phyloP scores from a whole-genome alignment of 495 filamentous ascomycete genomes.

The Penicillium psychrofluorescens region DNA sequence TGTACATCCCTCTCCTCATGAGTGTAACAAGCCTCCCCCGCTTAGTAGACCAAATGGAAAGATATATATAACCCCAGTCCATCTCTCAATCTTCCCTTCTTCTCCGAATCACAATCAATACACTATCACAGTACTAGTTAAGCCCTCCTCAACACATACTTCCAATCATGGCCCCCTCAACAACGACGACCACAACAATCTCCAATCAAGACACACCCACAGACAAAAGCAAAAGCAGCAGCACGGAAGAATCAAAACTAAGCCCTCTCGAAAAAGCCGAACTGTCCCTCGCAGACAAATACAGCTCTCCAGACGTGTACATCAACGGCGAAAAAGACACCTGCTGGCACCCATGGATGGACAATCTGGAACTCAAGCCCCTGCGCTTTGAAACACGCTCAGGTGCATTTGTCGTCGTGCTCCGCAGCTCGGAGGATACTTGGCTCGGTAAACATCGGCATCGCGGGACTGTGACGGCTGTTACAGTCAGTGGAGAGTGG shows the following conservation, averaged over 20 bases:
- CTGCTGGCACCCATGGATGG: neutral
- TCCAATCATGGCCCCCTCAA: too few relatives aligned
- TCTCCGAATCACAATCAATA: too few relatives aligned
- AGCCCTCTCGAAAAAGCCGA: neutral
- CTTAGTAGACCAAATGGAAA: too few relatives aligned
- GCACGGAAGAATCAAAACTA: neutral
- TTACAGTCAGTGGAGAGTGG: neutral
- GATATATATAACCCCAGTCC: too few relatives aligned
- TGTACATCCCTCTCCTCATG: too few relatives aligned
- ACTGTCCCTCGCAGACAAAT: neutral
- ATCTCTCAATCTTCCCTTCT: too few relatives aligned
- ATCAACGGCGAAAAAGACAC: neutral
- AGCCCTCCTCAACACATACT: too few relatives aligned
- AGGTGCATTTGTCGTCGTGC: neutral
- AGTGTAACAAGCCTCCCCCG: too few relatives aligned
- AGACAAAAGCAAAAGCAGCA: too few relatives aligned
- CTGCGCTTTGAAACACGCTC: slow-evolving; percentile 1
- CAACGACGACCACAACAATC: too few relatives aligned
- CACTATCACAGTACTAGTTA: too few relatives aligned
- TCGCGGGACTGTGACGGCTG: neutral
- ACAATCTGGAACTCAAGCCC: neutral
- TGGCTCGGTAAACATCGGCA: slow-evolving; percentile 1
- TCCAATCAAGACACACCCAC: too few relatives aligned
- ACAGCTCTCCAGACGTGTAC: slow-evolving; percentile 1
- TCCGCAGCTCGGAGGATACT: neutral